These are phyloP conservation scores for Sapria himalayana DNA, from an alignment of 345 rosid species.

Conservation along the genomic window DNA sequence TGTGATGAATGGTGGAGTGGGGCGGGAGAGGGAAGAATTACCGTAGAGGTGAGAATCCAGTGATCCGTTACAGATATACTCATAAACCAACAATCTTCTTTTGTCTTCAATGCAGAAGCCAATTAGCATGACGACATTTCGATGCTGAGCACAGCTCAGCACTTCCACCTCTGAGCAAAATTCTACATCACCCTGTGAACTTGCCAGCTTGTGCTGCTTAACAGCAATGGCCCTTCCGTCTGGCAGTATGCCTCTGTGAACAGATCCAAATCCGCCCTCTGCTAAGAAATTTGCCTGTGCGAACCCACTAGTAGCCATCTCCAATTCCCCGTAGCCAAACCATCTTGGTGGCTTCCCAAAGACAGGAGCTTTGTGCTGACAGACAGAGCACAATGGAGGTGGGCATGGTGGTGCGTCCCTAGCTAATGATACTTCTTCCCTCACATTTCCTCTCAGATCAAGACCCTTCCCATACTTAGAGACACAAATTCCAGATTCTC, in stretches of 20 bases:
- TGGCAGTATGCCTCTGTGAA: constrained; percentile 84
- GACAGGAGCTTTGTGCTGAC: constrained; percentile 91
- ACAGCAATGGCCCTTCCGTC: constrained; percentile 99
- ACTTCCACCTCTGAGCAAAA: constrained; percentile 99
- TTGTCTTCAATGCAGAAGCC: constrained; percentile 94
- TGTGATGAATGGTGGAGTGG: too few relatives aligned
- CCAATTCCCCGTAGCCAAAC: constrained; percentile 87
- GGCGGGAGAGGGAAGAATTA: constrained; percentile 11
- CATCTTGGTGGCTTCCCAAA: constrained; percentile 96
- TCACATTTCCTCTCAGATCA: constrained; percentile 54
- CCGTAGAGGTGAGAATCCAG: constrained; percentile 89
- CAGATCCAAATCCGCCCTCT: constrained; percentile 97
- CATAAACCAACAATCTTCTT: constrained; percentile 84
- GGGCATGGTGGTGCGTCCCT: constrained; percentile 77
- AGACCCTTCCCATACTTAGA: constrained; percentile 29
- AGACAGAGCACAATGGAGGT: constrained; percentile 91
- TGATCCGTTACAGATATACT: constrained; percentile 94
- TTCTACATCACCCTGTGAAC: constrained; percentile 96
- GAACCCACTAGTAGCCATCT: constrained; percentile 94
- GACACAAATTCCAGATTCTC: constrained; percentile 31
- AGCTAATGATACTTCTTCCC: constrained; percentile 75
- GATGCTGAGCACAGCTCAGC: constrained; percentile 95
- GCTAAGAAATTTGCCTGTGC: constrained; percentile 97
- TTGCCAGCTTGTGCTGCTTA: constrained; percentile 93
- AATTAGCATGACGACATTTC: constrained; percentile 90